Base-by-base conservation (phyloP, 192 early-diverging fungal species). In the Coemansia pectinata region DNA sequence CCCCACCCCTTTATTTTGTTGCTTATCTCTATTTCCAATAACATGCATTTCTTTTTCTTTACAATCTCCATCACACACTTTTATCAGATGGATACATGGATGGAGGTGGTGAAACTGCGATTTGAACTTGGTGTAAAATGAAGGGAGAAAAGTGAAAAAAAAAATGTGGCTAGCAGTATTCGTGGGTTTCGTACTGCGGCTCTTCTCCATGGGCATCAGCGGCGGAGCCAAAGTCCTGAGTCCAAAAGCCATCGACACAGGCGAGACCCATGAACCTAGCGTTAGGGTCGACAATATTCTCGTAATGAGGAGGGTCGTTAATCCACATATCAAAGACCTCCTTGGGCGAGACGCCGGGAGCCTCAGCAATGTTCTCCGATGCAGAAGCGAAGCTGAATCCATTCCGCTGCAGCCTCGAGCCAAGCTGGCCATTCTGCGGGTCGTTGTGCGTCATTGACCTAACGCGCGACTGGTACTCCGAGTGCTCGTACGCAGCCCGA, bases 141-240 rank as follows among this genome's bases (percentile, higher is more conserved):
- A 36, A 19, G 27, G 27, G 27, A 27, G 27, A 27, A 63, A 42
- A 58, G 12, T n/a, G 7, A 39, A 40, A 39, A 39, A 27, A 5
- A 40, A 55, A 14, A 27, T 25, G 27, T 5, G 23, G 17, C 19
- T 65, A 79, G 62, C 77, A 79, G 60, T 70, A 66, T 34, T 73
- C 77, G 10, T 73, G 65, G 11, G 66, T 44, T 40, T 67, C 71
- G 36, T 79, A 71, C 52, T 69, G 55, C 38, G 76, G 69, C 5
- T 40, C 53, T 7, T 25, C 34, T 7, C 34, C 25, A 47, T 34
- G 47, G 17, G 50, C 39, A 33, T 76, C 79, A 2, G 50, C 10
- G 6, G 27, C 45, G 15, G 74, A 77, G 42, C 74, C 83, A 67
- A 85, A 85, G 39, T 81, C 85, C 74, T 86, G 85, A 50, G 85